These are phyloP conservation scores for Rhododendron henanense DNA, from an alignment of 148 eudicot species.

Conservation along the genomic window DNA sequence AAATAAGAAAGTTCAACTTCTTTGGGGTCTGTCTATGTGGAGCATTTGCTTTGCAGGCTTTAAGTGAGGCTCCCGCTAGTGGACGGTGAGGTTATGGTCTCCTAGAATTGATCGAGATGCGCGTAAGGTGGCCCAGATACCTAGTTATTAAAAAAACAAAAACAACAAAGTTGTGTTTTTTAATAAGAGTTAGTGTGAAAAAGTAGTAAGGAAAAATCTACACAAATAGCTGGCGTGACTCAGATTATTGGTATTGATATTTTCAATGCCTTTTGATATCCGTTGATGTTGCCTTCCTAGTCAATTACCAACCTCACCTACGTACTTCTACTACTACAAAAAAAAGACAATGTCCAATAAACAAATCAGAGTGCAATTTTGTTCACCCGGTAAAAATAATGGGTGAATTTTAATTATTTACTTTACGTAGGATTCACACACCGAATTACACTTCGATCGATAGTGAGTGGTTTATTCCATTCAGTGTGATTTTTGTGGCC, in stretches of 20 bases:
- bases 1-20: no score
- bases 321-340: background rate
- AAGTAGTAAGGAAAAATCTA: background rate
- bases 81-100: no score
- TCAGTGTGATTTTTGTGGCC: background rate
- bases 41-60: no score
- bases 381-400: background rate
- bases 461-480: background rate
- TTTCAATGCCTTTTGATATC: background rate
- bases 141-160: background rate
- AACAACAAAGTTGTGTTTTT: background rate
- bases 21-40: no score
- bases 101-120: background rate
- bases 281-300: background rate
- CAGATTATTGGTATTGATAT: background rate
- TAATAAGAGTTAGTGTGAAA: background rate
- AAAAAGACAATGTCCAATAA: background rate
- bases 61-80: no score
- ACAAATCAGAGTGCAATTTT: background rate
- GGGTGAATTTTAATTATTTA: background rate
- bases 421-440: background rate
- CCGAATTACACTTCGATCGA: background rate
- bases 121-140: no score
- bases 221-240: background rate
- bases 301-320: background rate